Conservation (phyloP, 1,139 yeast species). For the Debaryomycetaceae sp. region DNA sequence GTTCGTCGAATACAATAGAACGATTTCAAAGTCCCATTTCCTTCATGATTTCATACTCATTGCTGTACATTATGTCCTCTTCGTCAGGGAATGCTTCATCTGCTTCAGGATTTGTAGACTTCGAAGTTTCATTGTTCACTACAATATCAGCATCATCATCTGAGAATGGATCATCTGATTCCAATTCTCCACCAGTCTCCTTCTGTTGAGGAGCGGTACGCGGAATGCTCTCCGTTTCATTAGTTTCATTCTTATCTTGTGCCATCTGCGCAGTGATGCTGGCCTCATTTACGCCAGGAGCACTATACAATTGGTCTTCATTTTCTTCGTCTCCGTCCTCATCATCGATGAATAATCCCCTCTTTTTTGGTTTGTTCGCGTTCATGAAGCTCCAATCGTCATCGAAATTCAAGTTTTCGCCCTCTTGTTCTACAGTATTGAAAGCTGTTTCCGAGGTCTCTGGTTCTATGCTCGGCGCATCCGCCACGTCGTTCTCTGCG, state of each 20-base stretch:
- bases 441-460: constrained; percentile 3
- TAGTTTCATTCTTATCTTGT: neutral
- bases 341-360: constrained; percentile 27
- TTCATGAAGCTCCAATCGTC: constrained; percentile 37
- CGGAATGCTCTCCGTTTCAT: neutral
- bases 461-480: neutral
- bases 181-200: constrained; percentile 1
- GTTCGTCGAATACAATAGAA: neutral
- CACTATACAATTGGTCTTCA: constrained; percentile 16
- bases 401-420: constrained; percentile 14
- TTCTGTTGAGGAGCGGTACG: neutral
- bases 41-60: constrained; percentile 38
- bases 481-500: constrained; percentile 7
- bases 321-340: constrained; percentile 23
- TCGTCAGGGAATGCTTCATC: constrained; percentile 11
- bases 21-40: constrained; percentile 24
- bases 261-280: neutral
- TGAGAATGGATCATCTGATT: constrained; percentile 16
- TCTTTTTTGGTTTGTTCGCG: constrained; percentile 10
- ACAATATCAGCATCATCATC: constrained; percentile 16
- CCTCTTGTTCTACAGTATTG: constrained; percentile 6
- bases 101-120: constrained; percentile 2
- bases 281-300: constrained; percentile 4
- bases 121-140: neutral
- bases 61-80: constrained; percentile 20